Base-by-base conservation (phyloP, 345 rosid species). In the Syzygium grande region DNA sequence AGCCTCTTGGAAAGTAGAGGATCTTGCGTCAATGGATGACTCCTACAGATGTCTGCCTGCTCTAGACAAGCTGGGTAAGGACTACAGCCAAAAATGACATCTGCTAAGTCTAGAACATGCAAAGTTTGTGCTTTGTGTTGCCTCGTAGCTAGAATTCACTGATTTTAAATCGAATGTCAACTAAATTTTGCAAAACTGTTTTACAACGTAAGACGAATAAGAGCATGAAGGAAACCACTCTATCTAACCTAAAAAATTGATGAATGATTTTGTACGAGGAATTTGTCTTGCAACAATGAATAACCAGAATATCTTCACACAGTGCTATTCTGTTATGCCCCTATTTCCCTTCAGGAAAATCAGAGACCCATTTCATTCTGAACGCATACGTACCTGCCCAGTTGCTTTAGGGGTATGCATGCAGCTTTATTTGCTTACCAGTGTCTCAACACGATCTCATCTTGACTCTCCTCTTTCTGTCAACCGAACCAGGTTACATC, bases 1-100 rank as follows among this genome's bases (percentile, higher is more conserved):
- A 88, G 94, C 88, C 16, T 93, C 95, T 2, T 59, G 65, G n/a
- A 89, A 78, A 13, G 51, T 84, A 11, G 53, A 51, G 34, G 68
- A 93, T 52, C 53, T 25, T 59, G 29, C 90, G 46, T 55, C 51
- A 53, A 38, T 89, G 14, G 91, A 88, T 29, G 89, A 92, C 89
- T 91, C 92, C 89, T 92, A 85, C 56, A 90, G 89, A 54, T 95
- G 97, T 85, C 89, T 95, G 90, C 89, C 89, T 27, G 84, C 90
- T 11, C 86, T 89, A 52, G 93, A 93, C 65, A 87, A 34, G 16
- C 84, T 49, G 22, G 93, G 97, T 95, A 90, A 89, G 92, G 23
- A 30, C 51, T 56, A 4, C 80, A 19, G 49, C 80, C 49, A 19
- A 19, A 34, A 22, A 34, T 73, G 80, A 9, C 25, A 38, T 73